Evolutionary conservation across 140 eudicot species (phyloP), one percentile per base, ranked within the genome.

Genomic region (Cichorium intybus): DNA sequence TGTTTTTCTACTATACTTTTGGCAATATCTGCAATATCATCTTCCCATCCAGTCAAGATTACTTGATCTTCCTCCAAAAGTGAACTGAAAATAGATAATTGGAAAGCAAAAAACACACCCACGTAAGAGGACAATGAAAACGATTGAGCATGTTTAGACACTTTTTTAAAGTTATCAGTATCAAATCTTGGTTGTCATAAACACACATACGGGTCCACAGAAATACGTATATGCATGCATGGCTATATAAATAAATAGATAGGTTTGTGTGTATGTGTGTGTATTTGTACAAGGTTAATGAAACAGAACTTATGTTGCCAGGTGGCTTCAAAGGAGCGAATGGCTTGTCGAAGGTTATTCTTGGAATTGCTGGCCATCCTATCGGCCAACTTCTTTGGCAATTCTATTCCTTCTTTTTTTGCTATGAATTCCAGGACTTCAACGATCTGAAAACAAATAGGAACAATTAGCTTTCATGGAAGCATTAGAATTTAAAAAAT

Each of bases 1-100:
- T 88, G 95, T 67, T 88, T 87, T 57, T 78, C 77, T 48, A 85
- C 73, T 68, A 88, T 72, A 55, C 71, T 81, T 73, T 43, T 82
- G 34, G 94, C 95, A 31, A 88, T 79, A 10, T 60, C 37, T 51
- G 84, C 87, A 60, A 88, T 85, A 69, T 81, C 84, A 35, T 73
- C 85, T 80, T 88, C 96, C 96, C 96, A 88, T 4, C 96, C 94
- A 6, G 87, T 85, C 82, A 75, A 72, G 73, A 85, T 80, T 43
- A 62, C 78, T 45, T 80, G 83, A 64, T 82, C 94, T 71, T 61
- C 96, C 65, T 35, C 79, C 71, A 88, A 61, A 34, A 41, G 41
- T 4, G 89, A 27, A 64, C 73, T 77, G 72, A 69, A 65, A 6
- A 59, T 65, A 51, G 66, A 47, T 61, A 62, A 50, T 64, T 55